These are phyloP conservation scores for Aspergillus melleus DNA, from an alignment of 2,329 filamentous ascomycete genomes.

Conservation along the genomic window DNA sequence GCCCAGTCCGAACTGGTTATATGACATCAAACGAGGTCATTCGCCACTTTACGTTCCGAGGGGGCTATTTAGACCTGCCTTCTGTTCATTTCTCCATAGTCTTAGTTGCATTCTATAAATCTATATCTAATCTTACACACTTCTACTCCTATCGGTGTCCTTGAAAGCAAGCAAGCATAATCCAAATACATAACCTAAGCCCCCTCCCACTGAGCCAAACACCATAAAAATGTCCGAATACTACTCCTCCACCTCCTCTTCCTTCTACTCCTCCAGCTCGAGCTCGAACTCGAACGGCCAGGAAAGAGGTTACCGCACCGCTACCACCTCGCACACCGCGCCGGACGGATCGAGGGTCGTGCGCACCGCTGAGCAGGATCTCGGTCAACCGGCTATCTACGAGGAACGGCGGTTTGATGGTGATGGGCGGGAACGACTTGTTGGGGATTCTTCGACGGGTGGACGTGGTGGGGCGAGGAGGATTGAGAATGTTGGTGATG, in stretches of 20 bases:
- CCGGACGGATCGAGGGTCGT: constrained; percentile 34
- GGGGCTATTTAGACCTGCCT: too few species aligned
- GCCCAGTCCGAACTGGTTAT: neutral
- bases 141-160: too few species aligned
- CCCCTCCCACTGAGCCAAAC: neutral
- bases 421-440: constrained; percentile 29
- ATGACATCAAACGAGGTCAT: neutral
- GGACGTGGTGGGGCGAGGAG: constrained; percentile 24
- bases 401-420: constrained; percentile 37
- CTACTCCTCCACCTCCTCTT: constrained; percentile 34
- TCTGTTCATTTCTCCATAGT: too few species aligned
- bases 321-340: constrained; percentile 33
- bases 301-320: constrained; percentile 33
- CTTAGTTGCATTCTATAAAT: too few species aligned
- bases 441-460: constrained; percentile 16
- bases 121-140: too few species aligned
- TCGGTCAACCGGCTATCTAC: constrained; percentile 33
- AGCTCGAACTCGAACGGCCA: constrained; percentile 28
- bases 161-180: too few species aligned
- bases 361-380: constrained; percentile 35
- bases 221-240: constrained; percentile 23
- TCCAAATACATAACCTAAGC: too few species aligned
- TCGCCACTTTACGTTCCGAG: neutral
- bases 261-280: constrained; percentile 36
- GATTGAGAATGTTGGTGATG: constrained; percentile 30